Evolutionary conservation across 371 early-diverging fungal genomes (phyloP), one percentile per base, ranked within the genome.

Genomic region (Lichtheimia corymbifera): DNA sequence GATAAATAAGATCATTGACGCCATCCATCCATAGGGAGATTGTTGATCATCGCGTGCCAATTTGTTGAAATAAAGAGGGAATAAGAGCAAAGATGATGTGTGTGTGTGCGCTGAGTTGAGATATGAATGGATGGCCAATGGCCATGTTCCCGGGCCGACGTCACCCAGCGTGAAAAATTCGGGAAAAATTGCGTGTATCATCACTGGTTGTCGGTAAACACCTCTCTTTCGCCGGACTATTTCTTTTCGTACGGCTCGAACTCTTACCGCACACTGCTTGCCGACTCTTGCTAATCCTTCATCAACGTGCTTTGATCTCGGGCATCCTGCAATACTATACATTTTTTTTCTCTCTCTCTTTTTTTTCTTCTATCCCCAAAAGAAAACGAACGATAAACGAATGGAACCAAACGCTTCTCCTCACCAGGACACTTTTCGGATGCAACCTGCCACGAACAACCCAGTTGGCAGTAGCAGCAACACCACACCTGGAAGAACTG

Each of bases 231-330:
- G 43, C 63, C 63, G 63, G 63, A 63, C 63, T 22, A 43, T 35
- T 47, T 47, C 50, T 40, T 41, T 53, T 24, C 47, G 20, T 51
- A 63, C 63, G 63, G 63, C 63, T 63, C 63, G 63, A 50, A 63
- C 63, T 18, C 20, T 17, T 28, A n/a, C 41, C 55, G 28, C 41
- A 14, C 59, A 11, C 27, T 35, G 11, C 25, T 15, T 18, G 13
- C 51, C 18, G 51, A 41, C 20, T 24, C 40, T 58, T 22, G 15
- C 14, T 58, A 5, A 15, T 15, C 58, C n/a, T 45, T 58, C 40
- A 20, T 58, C 24, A 35, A 35, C 35, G 35, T 35, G 35, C 35
- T 35, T 35, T 35, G 11, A 35, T 2, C 11, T 35, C 35, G 5
- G 9, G 22, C 1, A 44, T 5, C 44, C 50, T 20, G 24, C 20